These are phyloP conservation scores for Rhinocladiella mackenziei DNA, from an alignment of 2,329 filamentous ascomycete species.

Conservation along the genomic window DNA sequence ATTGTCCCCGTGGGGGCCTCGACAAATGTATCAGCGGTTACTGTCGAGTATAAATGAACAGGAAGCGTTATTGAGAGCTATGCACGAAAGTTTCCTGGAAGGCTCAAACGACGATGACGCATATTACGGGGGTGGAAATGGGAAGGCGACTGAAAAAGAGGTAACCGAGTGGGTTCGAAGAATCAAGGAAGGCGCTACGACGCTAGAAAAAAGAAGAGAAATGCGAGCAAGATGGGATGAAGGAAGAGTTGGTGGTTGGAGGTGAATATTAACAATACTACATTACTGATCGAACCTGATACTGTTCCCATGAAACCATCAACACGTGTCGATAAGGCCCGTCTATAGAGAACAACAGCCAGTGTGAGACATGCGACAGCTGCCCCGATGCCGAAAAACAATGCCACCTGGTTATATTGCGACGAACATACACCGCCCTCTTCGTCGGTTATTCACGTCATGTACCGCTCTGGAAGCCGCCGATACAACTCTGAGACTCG, in stretches of 20 bases:
- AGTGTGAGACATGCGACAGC: constrained; percentile 11
- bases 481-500: constrained; percentile 7
- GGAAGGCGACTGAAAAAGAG: constrained; percentile 70
- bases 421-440: not conserved
- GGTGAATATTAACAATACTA: constrained; percentile 48
- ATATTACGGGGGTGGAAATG: constrained; percentile 41
- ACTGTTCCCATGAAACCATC: constrained; percentile 1
- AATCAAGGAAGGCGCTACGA: constrained; percentile 73
- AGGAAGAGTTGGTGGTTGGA: constrained; percentile 89
- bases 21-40: constrained; percentile 78
- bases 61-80: constrained; percentile 69
- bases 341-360: constrained; percentile 5
- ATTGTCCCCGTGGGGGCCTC: constrained; percentile 77
- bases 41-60: constrained; percentile 76
- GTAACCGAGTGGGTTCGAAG: constrained; percentile 77
- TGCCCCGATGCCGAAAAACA: constrained; percentile 7
- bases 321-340: not conserved
- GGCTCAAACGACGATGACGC: constrained; percentile 40
- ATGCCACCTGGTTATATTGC: not conserved
- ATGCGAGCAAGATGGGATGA: constrained; percentile 94
- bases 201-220: constrained; percentile 76
- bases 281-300: constrained; percentile 7
- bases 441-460: not conserved
- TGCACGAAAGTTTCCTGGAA: constrained; percentile 92
- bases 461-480: constrained; percentile 8